Evolutionary conservation across 495 filamentous ascomycete species (phyloP).

Genomic region (Penicillium daleae): DNA sequence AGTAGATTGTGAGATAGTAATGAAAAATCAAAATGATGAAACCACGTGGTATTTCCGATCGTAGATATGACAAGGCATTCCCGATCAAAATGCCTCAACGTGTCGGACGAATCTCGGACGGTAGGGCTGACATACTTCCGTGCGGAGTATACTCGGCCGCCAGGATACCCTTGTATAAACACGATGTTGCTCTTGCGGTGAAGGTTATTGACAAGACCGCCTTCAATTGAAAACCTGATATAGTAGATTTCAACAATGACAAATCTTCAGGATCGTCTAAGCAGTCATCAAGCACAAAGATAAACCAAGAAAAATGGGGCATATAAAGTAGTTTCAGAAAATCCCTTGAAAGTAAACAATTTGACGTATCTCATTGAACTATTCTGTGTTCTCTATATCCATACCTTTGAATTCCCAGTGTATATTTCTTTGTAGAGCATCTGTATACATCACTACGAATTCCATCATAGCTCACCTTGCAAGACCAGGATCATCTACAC

Average conservation of each 20-base stretch:
- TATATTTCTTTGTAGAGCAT: not conserved
- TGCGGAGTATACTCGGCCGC: not conserved
- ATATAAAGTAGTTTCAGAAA: too few relatives aligned
- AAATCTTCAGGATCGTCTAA: too few relatives aligned
- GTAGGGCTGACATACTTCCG: not conserved
- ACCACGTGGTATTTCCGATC: not conserved
- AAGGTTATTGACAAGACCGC: not conserved
- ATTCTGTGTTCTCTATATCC: not conserved
- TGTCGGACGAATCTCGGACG: not conserved
- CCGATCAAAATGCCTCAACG: not conserved
- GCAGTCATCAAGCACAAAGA: not conserved
- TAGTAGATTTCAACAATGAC: too few relatives aligned
- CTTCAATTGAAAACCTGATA: not conserved
- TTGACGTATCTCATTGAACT: not conserved
- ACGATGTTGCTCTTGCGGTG: not conserved
- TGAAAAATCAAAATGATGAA: not conserved
- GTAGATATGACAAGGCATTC: not conserved
- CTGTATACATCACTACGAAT: too few relatives aligned
- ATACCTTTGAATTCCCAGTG: not conserved
- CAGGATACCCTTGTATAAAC: not conserved
- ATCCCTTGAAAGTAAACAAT: too few relatives aligned
- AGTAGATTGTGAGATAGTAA: not conserved
- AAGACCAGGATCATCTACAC: not conserved
- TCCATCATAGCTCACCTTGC: too few relatives aligned
- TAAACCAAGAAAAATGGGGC: not conserved